Conservation (phyloP, 1,139 yeast species). For the Kodamaea suecica region DNA sequence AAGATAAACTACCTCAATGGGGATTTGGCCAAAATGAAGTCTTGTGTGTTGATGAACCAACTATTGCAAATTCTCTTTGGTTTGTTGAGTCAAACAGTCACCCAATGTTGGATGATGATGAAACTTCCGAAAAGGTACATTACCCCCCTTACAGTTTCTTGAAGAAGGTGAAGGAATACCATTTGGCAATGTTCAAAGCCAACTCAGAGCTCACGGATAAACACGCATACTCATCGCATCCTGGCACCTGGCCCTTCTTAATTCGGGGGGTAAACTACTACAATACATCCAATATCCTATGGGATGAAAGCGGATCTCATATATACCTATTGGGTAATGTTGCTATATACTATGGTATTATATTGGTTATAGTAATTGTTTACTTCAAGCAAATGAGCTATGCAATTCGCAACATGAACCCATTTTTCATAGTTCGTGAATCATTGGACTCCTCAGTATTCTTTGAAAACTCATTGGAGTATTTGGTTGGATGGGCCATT, state of each 20-base stretch:
- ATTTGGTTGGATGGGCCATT: constrained; percentile 33
- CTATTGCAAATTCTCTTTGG: constrained; percentile 59
- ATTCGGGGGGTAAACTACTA: constrained; percentile 33
- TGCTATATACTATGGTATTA: constrained; percentile 30
- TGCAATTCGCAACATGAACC: constrained; percentile 29
- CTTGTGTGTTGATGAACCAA: constrained; percentile 66
- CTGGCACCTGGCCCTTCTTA: constrained; percentile 40
- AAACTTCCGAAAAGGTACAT: constrained; percentile 30
- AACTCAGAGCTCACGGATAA: constrained; percentile 25
- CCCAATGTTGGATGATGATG: constrained; percentile 37
- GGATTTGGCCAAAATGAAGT: constrained; percentile 73
- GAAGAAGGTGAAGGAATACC: constrained; percentile 33
- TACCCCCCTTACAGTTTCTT: constrained; percentile 20
- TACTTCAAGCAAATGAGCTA: constrained; percentile 20
- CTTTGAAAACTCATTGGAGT: constrained; percentile 25
- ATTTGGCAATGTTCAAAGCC: constrained; percentile 31
- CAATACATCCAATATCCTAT: constrained; percentile 11
- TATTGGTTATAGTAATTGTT: constrained; percentile 21
- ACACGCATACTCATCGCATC: constrained; percentile 32
- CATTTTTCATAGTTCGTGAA: constrained; percentile 25
- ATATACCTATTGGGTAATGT: constrained; percentile 38
- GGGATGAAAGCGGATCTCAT: constrained; percentile 17
- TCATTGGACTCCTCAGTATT: constrained; percentile 14
- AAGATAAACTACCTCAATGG: constrained; percentile 63
- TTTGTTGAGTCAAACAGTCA: constrained; percentile 63